A percentile compares a stretch with the other conserved stretches of the same genome.
phyloP scores from a whole-genome alignment of 2,329 filamentous ascomycete genomes.

The Arthrinium puccinioides region DNA sequence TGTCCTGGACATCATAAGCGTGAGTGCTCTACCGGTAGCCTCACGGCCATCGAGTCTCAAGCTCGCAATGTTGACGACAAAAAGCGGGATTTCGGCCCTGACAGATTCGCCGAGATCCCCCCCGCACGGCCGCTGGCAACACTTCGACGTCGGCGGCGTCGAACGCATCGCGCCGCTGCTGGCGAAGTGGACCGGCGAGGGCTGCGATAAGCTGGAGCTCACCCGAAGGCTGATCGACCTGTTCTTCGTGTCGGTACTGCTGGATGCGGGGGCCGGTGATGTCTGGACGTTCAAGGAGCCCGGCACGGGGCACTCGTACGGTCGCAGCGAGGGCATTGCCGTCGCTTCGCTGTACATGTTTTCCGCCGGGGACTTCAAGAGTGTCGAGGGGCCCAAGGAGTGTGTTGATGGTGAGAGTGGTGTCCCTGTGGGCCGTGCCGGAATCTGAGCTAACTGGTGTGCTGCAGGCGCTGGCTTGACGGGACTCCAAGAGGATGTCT shows the following conservation, averaged over 20 bases:
- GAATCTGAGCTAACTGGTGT: background rate
- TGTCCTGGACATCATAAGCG: constrained; percentile 34
- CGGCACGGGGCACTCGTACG: constrained; percentile 76
- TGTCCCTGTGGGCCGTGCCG: background rate
- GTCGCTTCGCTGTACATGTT: constrained; percentile 57
- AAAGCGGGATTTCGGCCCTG: constrained; percentile 41
- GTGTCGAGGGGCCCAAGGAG: background rate
- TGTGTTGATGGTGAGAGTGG: constrained; percentile 5
- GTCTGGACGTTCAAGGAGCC: constrained; percentile 38
- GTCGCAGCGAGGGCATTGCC: constrained; percentile 81
- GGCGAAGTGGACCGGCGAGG: constrained; percentile 31
- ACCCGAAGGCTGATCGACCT: constrained; percentile 51
- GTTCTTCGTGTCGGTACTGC: constrained; percentile 53
- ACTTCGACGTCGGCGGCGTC: constrained; percentile 51
- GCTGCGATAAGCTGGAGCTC: constrained; percentile 35
- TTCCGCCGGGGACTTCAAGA: constrained; percentile 8
- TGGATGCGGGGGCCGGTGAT: constrained; percentile 48
- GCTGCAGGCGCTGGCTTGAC: constrained; percentile 20
- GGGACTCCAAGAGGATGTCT: constrained; percentile 21
- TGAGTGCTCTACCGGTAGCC: constrained; percentile 13
- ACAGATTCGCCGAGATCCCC: constrained; percentile 37
- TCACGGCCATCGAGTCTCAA: background rate
- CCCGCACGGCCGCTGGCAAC: constrained; percentile 55
- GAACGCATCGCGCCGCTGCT: constrained; percentile 39
- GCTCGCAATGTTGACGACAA: background rate